Evolutionary conservation across 2,329 filamentous ascomycete genomes (phyloP), one percentile per base, ranked within the genome.

Genomic region (Colletotrichum tropicale): DNA sequence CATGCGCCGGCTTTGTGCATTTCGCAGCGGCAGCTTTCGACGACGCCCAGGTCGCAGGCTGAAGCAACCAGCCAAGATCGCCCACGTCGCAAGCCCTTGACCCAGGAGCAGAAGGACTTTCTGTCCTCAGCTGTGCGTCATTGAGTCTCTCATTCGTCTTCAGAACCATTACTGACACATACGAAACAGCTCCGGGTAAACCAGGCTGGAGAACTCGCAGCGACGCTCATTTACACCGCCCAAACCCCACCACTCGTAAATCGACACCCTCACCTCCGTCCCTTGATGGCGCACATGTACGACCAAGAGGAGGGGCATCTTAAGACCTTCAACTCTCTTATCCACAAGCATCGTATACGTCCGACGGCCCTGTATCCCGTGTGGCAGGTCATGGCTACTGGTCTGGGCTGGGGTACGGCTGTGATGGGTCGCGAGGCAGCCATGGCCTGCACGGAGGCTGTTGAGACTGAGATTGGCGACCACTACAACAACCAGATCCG

Each of bases 401-500:
- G 93, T 0, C 86, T 99, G 9, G 97, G 97, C 21, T 98, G 97
- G 96, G 90, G 91, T 6, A 99, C 97, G 0, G 97, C 94, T 1
- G 86, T 97, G 56, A 90, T 99, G 89, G 96, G 97, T 1, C 91
- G 95, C 65, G 96, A 98, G 86, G 96, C 96, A 3, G 96, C 97
- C 43, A 99, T 99, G 97, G 97, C 97, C 15, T 99, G 97, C 83
- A 98, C 97, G 1, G 97, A 99, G 86, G 97, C 97, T 2, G 96
- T 99, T 2, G 97, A 99, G 89, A 99, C 96, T 8, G 97, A 98
- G 87, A 99, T 99, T 77, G 97, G 97, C 4, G 92, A 92, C 32
- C 97, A 99, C 86, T 99, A 99, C 84, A 98, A 98, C 83, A 92
- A 93, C 78, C 97, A 99, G 86, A 95, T 99, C 56, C 89, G 95